Base-by-base conservation (phyloP, 2,329 filamentous ascomycete genomes). In the Teratosphaeria epicoccoides region DNA sequence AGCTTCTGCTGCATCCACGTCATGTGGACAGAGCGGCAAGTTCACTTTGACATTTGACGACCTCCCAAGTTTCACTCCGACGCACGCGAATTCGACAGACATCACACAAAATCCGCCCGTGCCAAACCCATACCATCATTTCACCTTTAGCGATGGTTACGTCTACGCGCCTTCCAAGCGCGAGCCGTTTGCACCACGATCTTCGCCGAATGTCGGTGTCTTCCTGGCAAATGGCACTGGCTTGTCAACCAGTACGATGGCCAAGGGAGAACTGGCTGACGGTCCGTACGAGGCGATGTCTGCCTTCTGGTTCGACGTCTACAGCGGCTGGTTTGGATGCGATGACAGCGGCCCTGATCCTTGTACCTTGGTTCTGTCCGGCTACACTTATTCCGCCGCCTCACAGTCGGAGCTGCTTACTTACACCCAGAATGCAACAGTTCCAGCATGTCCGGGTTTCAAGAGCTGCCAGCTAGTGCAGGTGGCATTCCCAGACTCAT, bases 251-350 rank as follows among this genome's bases (percentile, higher is more conserved):
- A 37, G 56, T 58, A 46, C 43, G 33, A 50, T 44, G 29, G 57
- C 66, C 56, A 67, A 70, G 1, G 75, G 75, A 12, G 73, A 74
- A 51, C 70, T 79, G 51, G 71, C 71, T 6, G 72, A 71, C 9
- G 74, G 74, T 2, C 67, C 68, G 24, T 70, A 59, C 11, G 68
- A 70, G 10, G 63, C 62, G 24, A 65, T 72, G 47, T 60, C 68
- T 10, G 69, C 70, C 9, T 78, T 73, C 66, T 77, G 73, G 71
- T 78, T 79, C 66, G 68, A 76, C 58, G 72, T 73, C 2, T 67
- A 68, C 52, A 70, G 67, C 40, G 73, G 67, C 1, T 74, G 67
- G 56, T 69, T 78, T 48, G 74, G 72, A 9, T 78, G 76, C 57
- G 70, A 73, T 44, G 70, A 73, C 33, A 65, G 59, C 49, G 66